Percentiles rank a stretch among this genome's conserved stretches.
phyloP scores from a whole-genome alignment of 164 flowering plant species.

The Cinnamomum chago region DNA sequence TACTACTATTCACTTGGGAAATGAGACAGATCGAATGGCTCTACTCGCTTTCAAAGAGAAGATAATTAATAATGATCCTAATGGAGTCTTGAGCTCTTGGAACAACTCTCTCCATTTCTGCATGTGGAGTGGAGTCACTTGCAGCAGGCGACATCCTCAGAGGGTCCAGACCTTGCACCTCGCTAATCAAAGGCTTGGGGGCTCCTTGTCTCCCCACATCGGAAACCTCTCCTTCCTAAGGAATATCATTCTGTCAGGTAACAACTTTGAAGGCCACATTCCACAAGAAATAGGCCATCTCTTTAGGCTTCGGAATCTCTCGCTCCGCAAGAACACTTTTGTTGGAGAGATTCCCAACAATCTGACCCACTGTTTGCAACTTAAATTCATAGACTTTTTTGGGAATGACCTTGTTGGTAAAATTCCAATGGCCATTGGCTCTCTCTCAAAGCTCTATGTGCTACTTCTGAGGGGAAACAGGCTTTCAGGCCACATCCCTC shows the following conservation, averaged over 20 bases:
- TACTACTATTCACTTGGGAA: neutral
- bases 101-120: slow-evolving; percentile 3
- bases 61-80: slow-evolving; percentile 24
- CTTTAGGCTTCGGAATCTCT: slow-evolving; percentile 21
- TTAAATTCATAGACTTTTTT: neutral
- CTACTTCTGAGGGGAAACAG: slow-evolving; percentile 6
- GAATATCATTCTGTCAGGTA: no score
- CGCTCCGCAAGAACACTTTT: slow-evolving; percentile 29
- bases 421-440: neutral
- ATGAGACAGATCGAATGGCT: slow-evolving; percentile 7
- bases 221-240: slow-evolving; percentile 10
- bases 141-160: no score
- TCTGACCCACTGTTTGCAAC: slow-evolving; percentile 11
- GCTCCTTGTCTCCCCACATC: no score
- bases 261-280: no score
- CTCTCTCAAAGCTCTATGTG: neutral
- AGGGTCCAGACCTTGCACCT: slow-evolving; percentile 11
- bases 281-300: slow-evolving; percentile 7
- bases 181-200: neutral
- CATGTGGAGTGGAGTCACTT: no score
- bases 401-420: slow-evolving; percentile 1
- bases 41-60: slow-evolving; percentile 16
- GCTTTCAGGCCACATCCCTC: slow-evolving; percentile 18
- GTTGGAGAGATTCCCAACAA: slow-evolving; percentile 29
- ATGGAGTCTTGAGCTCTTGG: slow-evolving; percentile 27